Percentiles rank a stretch among this genome's conserved stretches.
Evolutionary conservation across 1,139 yeast genomes (phyloP).

Genomic region (Candida dubliniensis): DNA sequence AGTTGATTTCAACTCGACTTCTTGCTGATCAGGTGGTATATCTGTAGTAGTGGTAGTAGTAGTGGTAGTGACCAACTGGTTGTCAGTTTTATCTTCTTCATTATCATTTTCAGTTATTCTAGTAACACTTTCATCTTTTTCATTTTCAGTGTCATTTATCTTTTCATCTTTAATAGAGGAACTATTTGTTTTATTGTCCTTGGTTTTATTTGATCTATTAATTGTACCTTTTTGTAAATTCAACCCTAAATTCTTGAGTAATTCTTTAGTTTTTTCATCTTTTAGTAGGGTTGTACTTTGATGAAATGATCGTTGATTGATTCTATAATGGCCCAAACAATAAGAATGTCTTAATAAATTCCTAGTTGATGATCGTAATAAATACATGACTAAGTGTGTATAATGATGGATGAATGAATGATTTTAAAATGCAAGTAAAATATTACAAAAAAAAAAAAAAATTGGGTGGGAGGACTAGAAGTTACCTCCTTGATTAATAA

Average conservation of each 20-base stretch:
- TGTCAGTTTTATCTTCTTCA: conserved; percentile 1
- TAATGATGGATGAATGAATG: no score
- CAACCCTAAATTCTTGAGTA: conserved; percentile 28
- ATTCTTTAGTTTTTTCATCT: conserved; percentile 30
- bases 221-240: conserved; percentile 33
- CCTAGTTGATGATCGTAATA: no score
- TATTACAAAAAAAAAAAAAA: no score
- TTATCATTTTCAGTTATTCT: conserved; percentile 10
- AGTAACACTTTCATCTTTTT: conserved; percentile 7
- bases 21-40: conserved; percentile 3
- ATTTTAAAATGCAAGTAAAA: no score
- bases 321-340: neutral
- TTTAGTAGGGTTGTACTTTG: conserved; percentile 9
- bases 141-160: neutral
- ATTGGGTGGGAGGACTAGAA: no score
- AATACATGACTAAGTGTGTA: no score
- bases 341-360: neutral
- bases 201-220: conserved; percentile 8
- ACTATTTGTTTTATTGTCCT: neutral
- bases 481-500: no score
- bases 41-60: conserved; percentile 2
- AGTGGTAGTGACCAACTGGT: neutral
- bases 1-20: neutral
- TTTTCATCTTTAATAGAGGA: neutral
- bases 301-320: conserved; percentile 7